Percentiles rank a stretch among this genome's conserved stretches.
phyloP scores from a whole-genome alignment of 305 asterid genomes.

The Rubia balearica region DNA sequence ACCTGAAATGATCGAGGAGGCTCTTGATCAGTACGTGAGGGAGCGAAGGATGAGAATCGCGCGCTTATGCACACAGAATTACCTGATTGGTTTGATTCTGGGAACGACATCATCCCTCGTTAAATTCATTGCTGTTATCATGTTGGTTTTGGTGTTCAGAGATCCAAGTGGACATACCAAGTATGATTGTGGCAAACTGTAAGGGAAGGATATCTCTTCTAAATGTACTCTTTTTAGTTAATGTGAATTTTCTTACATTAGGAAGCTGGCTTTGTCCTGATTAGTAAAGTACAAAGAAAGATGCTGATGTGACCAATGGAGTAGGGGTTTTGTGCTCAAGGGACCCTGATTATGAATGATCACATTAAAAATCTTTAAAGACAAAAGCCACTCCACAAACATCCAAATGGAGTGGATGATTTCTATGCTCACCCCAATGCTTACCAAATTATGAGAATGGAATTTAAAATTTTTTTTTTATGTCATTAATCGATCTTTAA shows the following conservation, averaged over 20 bases:
- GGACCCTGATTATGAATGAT: not conserved
- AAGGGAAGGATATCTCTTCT: not conserved
- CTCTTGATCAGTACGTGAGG: slow-evolving; percentile 24
- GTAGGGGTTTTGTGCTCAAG: not conserved
- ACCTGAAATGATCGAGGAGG: slow-evolving; percentile 17
- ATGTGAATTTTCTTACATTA: not conserved
- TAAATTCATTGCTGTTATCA: slow-evolving; percentile 12
- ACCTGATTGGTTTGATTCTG: slow-evolving; percentile 22
- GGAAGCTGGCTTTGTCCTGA: not conserved
- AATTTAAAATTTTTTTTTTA: no score
- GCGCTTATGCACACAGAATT: slow-evolving; percentile 27
- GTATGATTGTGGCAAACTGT: slow-evolving; percentile 38
- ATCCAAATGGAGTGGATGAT: not conserved
- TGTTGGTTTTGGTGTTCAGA: slow-evolving; percentile 23
- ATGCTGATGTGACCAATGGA: not conserved
- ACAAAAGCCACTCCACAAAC: not conserved
- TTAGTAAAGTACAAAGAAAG: not conserved
- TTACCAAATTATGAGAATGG: no score
- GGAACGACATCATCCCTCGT: slow-evolving; percentile 14
- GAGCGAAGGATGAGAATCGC: slow-evolving; percentile 35
- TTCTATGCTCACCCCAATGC: not conserved
- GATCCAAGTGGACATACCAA: slow-evolving; percentile 23
- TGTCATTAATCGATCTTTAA: no score
- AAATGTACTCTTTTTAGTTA: no score
- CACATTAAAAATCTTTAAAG: not conserved